Percentiles rank a stretch among this genome's conserved stretches.
phyloP scores from a whole-genome alignment of 108 stramenopile genomes.

The Cyclostephanos invisitatus region DNA sequence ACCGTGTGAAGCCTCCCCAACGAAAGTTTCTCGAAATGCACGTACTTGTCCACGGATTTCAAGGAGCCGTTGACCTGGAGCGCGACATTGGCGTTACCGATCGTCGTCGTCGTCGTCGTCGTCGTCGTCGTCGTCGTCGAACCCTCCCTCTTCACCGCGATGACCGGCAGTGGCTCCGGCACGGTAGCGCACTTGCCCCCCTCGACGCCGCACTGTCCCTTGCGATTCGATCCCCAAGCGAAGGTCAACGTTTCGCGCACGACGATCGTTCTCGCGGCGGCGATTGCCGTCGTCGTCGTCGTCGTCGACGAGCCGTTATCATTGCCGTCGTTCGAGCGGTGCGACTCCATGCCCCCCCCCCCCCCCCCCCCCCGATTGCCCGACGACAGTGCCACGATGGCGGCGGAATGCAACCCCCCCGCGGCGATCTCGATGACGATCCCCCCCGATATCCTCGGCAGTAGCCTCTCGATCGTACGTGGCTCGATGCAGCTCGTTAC shows the following conservation, averaged over 20 bases:
- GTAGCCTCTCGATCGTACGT: conserved; percentile 61
- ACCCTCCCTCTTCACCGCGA: conserved; percentile 36
- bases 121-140: conserved; percentile 7
- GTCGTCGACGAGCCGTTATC: neutral
- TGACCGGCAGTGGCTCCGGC: conserved; percentile 44
- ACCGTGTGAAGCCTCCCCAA: conserved; percentile 74
- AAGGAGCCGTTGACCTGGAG: neutral
- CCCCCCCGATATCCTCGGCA: conserved; percentile 68
- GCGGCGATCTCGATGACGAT: conserved; percentile 58
- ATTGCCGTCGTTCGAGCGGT: neutral
- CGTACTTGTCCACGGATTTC: conserved; percentile 24
- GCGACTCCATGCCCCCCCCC: neutral
- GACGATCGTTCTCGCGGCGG: neutral
- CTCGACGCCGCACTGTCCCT: conserved; percentile 66
- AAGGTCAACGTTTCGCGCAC: conserved; percentile 58
- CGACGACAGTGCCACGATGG: conserved; percentile 51
- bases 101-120: conserved; percentile 3
- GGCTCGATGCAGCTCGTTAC: conserved; percentile 40
- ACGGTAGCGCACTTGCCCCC: conserved; percentile 56
- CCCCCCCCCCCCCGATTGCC: neutral
- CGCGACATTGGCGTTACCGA: neutral
- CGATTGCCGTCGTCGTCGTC: neutral
- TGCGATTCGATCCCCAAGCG: conserved; percentile 81
- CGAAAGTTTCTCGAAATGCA: conserved; percentile 61
- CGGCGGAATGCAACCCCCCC: conserved; percentile 78